Conservation (phyloP, 2,329 filamentous ascomycete species). For the Venturiaceae sp. region DNA sequence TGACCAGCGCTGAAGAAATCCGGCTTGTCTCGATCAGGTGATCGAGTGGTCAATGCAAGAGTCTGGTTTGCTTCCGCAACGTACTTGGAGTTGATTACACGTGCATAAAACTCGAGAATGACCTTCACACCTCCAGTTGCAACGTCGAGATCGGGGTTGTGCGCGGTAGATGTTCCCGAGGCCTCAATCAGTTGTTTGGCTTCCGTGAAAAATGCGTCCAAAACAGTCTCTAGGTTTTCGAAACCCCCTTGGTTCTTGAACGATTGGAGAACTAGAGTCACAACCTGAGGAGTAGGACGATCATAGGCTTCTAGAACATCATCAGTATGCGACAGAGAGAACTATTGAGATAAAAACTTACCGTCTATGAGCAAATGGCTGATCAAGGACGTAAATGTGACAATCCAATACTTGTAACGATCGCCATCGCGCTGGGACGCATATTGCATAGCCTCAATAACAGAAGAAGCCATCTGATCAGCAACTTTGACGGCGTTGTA, state of each 20-base stretch:
- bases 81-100: constrained; percentile 67
- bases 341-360: constrained; percentile 24
- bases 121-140: constrained; percentile 60
- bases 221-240: constrained; percentile 58
- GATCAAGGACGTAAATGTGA: constrained; percentile 61
- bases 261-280: constrained; percentile 70
- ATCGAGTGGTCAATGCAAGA: constrained; percentile 35
- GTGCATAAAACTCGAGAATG: constrained; percentile 71
- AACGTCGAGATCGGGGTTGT: constrained; percentile 32
- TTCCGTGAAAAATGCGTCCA: constrained; percentile 40
- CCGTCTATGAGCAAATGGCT: constrained; percentile 71
- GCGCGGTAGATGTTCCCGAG: constrained; percentile 17
- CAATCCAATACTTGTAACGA: constrained; percentile 66
- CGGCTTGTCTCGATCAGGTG: constrained; percentile 44
- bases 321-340: constrained; percentile 1
- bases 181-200: constrained; percentile 20
- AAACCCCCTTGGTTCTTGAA: constrained; percentile 80
- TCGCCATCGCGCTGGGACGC: constrained; percentile 34
- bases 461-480: constrained; percentile 60
- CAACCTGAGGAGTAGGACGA: constrained; percentile 21
- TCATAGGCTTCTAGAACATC: constrained; percentile 14
- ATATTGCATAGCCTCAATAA: constrained; percentile 56
- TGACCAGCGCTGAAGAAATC: constrained; percentile 61
- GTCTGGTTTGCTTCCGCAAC: constrained; percentile 68
- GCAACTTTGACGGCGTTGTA: constrained; percentile 53